phyloP scores from a whole-genome alignment of 257 asterid genomes.

The Verbascum thapsus region DNA sequence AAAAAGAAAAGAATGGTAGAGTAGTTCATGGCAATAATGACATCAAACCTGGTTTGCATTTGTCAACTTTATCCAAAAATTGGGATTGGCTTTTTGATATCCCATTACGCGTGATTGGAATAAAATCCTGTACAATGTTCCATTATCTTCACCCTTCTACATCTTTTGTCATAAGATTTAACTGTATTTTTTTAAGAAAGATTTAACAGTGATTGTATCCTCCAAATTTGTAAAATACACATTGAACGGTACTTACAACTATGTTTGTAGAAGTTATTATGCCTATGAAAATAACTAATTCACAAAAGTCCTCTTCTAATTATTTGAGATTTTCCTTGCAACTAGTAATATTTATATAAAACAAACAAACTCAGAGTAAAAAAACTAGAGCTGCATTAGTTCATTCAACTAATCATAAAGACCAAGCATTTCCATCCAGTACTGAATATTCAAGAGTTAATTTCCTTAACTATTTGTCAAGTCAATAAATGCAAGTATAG shows the following conservation, averaged over 20 bases:
- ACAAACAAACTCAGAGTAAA: background rate
- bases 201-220: background rate
- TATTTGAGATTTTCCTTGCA: background rate
- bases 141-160: too few relatives aligned
- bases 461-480: constrained; percentile 1
- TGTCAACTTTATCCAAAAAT: too few relatives aligned
- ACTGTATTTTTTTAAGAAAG: background rate
- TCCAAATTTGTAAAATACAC: background rate
- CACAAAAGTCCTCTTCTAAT: background rate
- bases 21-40: too few relatives aligned
- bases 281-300: background rate
- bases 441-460: constrained; percentile 17
- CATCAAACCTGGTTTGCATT: too few relatives aligned
- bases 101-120: too few relatives aligned
- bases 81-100: too few relatives aligned
- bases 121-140: too few relatives aligned
- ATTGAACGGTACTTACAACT: background rate
- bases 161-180: background rate
- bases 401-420: constrained; percentile 22
- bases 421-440: constrained; percentile 24
- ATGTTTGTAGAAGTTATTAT: background rate
- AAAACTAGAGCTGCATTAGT: constrained; percentile 19
- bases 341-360: background rate
- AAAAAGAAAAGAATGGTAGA: too few relatives aligned
- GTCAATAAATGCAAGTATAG: constrained; percentile 23